Evolutionary conservation across 2,329 filamentous ascomycete genomes (phyloP), one percentile per base, ranked within the genome.

Genomic region (Westerdykella aurantiaca): DNA sequence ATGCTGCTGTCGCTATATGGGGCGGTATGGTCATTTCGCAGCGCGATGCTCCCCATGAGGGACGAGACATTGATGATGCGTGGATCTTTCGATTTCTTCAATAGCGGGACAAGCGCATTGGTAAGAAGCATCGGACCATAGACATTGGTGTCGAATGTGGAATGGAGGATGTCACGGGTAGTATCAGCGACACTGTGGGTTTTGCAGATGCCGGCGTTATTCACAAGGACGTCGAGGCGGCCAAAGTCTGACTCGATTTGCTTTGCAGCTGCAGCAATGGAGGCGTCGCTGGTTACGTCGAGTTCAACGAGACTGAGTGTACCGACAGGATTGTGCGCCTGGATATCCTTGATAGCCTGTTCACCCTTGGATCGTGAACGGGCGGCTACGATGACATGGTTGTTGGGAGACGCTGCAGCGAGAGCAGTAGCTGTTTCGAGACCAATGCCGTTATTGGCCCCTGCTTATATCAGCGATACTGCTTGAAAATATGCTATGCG

Each of bases 221-320:
- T 94, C 72, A 95, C 71, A 33, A 95, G 71, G 44, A 94, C 86
- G 69, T 94, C 86, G 57, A 95, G 77, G n/a, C 47, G 53, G 31
- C 52, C 54, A 23, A 53, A 63, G 4, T 59, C 54, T 9, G 55
- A 33, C 44, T 50, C 55, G 14, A 68, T 48, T 22, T 57, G 57
- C 44, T 64, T 59, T 31, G 60, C 57, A 9, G 66, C 63, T 1
- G 61, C 56, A 29, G 55, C 45, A 35, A 70, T 68, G 2, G 64
- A 65, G 0, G 48, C 43, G 35, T 69, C 63, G 34, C 54, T 41
- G 4, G 58, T 58, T n/a, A 66, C 55, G 41, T 70, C 68, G 2
- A 71, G 53, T 16, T 68, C 51, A 4, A 70, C n/a, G 5, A 62
- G 35, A 34, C 60, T 59, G 13, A 66, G 41, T 6, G 55, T 56